Conservation (phyloP, 805 yeast genomes). For the Saccharomycopsis fodiens region DNA sequence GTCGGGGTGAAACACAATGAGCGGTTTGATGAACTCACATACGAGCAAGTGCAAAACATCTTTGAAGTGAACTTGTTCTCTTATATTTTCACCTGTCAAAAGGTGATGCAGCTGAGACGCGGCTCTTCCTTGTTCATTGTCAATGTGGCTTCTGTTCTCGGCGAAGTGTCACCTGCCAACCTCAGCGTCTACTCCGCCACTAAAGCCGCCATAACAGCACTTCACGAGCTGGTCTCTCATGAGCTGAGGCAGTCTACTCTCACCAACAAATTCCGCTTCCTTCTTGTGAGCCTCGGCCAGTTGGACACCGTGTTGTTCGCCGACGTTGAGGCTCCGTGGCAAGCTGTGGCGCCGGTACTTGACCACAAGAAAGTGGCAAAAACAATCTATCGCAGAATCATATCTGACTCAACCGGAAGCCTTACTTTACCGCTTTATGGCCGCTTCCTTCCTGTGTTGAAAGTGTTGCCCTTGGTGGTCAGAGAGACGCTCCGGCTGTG, state of each 20-base stretch:
- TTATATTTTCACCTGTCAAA: constrained; percentile 11
- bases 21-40: constrained; percentile 24
- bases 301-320: constrained; percentile 33
- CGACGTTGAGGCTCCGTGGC: constrained; percentile 31
- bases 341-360: constrained; percentile 37
- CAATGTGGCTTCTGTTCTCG: constrained; percentile 35
- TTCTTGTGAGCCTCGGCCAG: constrained; percentile 39
- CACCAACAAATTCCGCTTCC: constrained; percentile 24
- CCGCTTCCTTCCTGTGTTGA: constrained; percentile 31
- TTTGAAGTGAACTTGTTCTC: constrained; percentile 18
- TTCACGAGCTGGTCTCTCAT: constrained; percentile 34
- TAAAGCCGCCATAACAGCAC: constrained; percentile 34
- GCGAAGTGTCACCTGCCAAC: constrained; percentile 34
- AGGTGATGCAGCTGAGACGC: constrained; percentile 6
- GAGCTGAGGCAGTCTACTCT: constrained; percentile 23
- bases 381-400: constrained; percentile 26
- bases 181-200: constrained; percentile 36
- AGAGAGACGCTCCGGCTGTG: constrained; percentile 25
- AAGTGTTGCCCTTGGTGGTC: constrained; percentile 30
- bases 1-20: constrained; percentile 35
- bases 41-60: constrained; percentile 22
- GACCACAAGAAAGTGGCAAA: constrained; percentile 28
- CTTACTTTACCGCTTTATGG: constrained; percentile 35
- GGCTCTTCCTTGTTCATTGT: constrained; percentile 27
- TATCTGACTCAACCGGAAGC: constrained; percentile 30